A percentile compares a stretch with the other conserved stretches of the same genome.
phyloP scores from a whole-genome alignment of 495 filamentous ascomycete genomes.

The Jackrogersella multiformis region DNA sequence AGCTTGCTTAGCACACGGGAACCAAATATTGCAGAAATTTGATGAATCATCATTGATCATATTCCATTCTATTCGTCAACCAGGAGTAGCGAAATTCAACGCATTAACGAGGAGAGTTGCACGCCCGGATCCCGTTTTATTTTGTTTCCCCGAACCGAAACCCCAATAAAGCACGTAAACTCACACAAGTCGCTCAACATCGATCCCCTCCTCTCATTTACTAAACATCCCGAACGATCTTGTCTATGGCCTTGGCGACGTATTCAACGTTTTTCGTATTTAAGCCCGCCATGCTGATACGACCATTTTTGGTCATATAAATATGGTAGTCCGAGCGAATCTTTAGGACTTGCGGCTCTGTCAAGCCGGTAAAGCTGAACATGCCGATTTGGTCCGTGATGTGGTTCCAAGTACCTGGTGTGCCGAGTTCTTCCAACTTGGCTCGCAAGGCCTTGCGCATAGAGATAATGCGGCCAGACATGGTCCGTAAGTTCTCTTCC shows the following conservation, averaged over 20 bases:
- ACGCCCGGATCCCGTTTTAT: conserved; percentile 17
- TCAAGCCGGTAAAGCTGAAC: conserved; percentile 97
- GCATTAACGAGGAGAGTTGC: conserved; percentile 28
- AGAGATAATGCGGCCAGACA: conserved; percentile 91
- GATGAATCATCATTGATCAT: conserved; percentile 15
- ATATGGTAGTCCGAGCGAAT: conserved; percentile 84
- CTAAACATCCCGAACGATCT: conserved; percentile 73
- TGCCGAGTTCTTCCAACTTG: conserved; percentile 82
- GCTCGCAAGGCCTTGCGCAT: conserved; percentile 81
- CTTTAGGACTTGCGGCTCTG: conserved; percentile 83
- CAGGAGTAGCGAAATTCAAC: conserved; percentile 19
- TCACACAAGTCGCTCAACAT: conserved; percentile 4
- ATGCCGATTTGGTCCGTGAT: conserved; percentile 99
- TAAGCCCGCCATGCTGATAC: conserved; percentile 95
- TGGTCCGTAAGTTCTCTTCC: conserved; percentile 90
- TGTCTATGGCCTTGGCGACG: conserved; percentile 87
- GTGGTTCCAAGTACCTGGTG: conserved; percentile 93
- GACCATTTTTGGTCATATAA: conserved; percentile 99
- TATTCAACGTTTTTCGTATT: conserved; percentile 94
- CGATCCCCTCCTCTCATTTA: conserved; percentile 22
- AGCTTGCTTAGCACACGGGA: neutral
- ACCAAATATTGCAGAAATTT: neutral
- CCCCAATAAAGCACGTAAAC: conserved; percentile 21
- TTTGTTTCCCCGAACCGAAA: conserved; percentile 25
- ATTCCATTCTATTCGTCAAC: conserved; percentile 17